Conservation (phyloP, 208 protist species). For the Trypanosoma avium region DNA sequence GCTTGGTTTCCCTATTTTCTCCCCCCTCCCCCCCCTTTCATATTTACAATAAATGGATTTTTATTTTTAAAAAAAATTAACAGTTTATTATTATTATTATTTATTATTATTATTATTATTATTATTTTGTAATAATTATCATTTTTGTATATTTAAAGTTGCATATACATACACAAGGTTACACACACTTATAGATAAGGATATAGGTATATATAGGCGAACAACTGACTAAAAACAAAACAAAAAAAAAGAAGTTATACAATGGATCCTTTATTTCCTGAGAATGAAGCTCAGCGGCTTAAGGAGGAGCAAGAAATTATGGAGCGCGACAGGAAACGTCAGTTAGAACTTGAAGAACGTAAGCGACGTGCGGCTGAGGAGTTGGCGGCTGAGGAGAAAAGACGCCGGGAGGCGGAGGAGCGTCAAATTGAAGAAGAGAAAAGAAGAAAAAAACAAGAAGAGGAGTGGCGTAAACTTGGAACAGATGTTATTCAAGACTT, state of each 20-base stretch:
- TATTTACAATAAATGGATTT: not conserved
- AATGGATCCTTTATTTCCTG: slow-evolving; percentile 32
- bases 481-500: slow-evolving; percentile 79
- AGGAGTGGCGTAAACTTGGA: slow-evolving; percentile 86
- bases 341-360: slow-evolving; percentile 73
- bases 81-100: slow-evolving; percentile 10
- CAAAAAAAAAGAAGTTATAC: not conserved
- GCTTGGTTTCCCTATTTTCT: not conserved
- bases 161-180: not conserved
- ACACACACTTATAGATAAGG: not conserved
- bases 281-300: slow-evolving; percentile 46
- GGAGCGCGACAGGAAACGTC: slow-evolving; percentile 67
- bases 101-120: slow-evolving; percentile 3
- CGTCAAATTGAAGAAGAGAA: slow-evolving; percentile 69
- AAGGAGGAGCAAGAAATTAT: slow-evolving; percentile 86
- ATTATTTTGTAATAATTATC: not conserved
- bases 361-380: slow-evolving; percentile 61
- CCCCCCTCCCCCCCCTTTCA: not conserved
- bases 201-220: not conserved
- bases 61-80: not conserved
- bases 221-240: not conserved
- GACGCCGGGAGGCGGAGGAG: slow-evolving; percentile 57
- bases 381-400: slow-evolving; percentile 56
- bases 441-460: slow-evolving; percentile 55
- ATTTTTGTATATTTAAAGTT: not conserved